Evolutionary conservation across 495 filamentous ascomycete species (phyloP).

Genomic region (Lentithecium fluviatile): DNA sequence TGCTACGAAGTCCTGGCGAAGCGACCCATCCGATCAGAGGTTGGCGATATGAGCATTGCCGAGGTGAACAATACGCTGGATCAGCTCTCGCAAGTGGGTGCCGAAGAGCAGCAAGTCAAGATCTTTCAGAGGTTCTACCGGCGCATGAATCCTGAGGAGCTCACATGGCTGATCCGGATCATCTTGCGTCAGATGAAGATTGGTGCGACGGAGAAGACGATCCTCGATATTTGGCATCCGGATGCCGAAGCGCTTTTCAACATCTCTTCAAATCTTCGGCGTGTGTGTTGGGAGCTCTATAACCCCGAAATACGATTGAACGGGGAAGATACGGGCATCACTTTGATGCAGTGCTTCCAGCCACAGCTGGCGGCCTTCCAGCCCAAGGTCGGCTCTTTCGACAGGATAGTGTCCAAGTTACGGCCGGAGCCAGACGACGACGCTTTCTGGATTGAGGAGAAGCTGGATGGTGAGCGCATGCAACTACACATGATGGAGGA

Average conservation of each 20-base stretch:
- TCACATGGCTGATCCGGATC: conserved; percentile 93
- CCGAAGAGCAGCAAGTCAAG: conserved; percentile 76
- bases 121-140: conserved; percentile 83
- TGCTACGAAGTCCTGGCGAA: conserved; percentile 87
- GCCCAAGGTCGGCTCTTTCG: conserved; percentile 68
- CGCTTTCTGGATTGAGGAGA: conserved; percentile 96
- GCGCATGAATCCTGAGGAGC: conserved; percentile 87
- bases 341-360: conserved; percentile 94
- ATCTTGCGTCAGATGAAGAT: conserved; percentile 96
- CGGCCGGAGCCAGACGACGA: conserved; percentile 64
- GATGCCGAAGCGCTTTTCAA: conserved; percentile 89
- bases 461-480: conserved; percentile 95
- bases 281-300: conserved; percentile 93
- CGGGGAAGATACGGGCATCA: conserved; percentile 69
- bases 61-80: conserved; percentile 90
- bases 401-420: conserved; percentile 77
- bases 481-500: conserved; percentile 91
- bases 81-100: conserved; percentile 66
- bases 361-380: conserved; percentile 96
- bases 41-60: conserved; percentile 76
- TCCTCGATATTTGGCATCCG: conserved; percentile 89
- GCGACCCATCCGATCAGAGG: conserved; percentile 69
- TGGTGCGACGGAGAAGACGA: conserved; percentile 91
- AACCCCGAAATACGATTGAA: conserved; percentile 74
- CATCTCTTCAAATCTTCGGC: conserved; percentile 81